Evolutionary conservation across 306 rosid genomes (phyloP).

Genomic region (Myrica gale): DNA sequence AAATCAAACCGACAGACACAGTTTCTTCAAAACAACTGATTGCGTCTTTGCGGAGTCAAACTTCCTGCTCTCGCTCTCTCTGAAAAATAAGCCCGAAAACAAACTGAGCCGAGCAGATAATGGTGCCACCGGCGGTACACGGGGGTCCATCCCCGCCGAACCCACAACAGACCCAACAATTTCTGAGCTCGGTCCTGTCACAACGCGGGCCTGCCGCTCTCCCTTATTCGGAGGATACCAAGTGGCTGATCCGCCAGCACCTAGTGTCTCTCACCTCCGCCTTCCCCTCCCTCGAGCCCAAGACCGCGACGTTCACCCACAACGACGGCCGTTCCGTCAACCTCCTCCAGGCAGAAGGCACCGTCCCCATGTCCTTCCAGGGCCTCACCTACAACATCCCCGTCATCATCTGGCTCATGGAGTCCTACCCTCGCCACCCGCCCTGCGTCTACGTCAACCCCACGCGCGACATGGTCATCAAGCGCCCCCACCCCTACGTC

Average conservation of each 20-base stretch:
- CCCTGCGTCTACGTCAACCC: slow-evolving; percentile 90
- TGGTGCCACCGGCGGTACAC: slow-evolving; percentile 50
- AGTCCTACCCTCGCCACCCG: slow-evolving; percentile 84
- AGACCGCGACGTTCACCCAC: slow-evolving; percentile 85
- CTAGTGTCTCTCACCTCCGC: slow-evolving; percentile 52
- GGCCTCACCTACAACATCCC: slow-evolving; percentile 89
- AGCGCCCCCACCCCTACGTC: slow-evolving; percentile 73
- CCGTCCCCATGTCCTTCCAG: slow-evolving; percentile 73
- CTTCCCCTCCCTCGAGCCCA: slow-evolving; percentile 73
- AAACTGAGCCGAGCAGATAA: background rate
- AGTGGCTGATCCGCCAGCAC: slow-evolving; percentile 93
- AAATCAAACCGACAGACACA: no score
- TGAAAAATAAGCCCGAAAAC: background rate
- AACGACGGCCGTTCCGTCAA: slow-evolving; percentile 93
- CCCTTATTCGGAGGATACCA: slow-evolving; percentile 77
- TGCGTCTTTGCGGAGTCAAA: no score
- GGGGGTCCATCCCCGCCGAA: slow-evolving; percentile 39
- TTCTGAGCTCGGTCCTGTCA: slow-evolving; percentile 88
- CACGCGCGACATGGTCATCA: slow-evolving; percentile 92
- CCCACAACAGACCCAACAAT: slow-evolving; percentile 52
- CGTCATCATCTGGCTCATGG: slow-evolving; percentile 85
- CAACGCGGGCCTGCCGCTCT: slow-evolving; percentile 94
- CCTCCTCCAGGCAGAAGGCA: slow-evolving; percentile 89
- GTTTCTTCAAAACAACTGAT: no score
- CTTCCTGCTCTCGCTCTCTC: no score